These are phyloP conservation scores for Pythium monospermum DNA, from an alignment of 352 stramenopile genomes.

Conservation along the genomic window DNA sequence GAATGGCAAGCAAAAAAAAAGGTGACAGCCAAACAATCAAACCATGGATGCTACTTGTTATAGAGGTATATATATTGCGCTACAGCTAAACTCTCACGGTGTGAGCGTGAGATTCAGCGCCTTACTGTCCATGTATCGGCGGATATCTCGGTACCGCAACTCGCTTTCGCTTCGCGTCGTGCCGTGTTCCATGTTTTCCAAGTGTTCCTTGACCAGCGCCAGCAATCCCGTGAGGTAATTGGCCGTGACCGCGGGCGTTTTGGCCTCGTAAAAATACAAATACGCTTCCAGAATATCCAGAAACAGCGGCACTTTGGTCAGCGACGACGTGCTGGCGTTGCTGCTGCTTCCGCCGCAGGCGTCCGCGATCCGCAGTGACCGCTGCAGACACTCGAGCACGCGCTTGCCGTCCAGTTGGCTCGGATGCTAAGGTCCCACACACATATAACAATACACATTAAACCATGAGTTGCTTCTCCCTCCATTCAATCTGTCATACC, in stretches of 20 bases:
- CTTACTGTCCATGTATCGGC: constrained; percentile 67
- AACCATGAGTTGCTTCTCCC: too few species aligned
- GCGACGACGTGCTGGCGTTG: constrained; percentile 34
- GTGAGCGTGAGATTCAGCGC: too few species aligned
- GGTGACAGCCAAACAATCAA: too few species aligned
- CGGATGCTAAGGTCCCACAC: constrained; percentile 50
- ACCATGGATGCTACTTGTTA: too few species aligned
- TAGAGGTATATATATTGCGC: too few species aligned
- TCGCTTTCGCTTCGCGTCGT: constrained; percentile 66
- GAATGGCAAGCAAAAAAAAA: too few species aligned
- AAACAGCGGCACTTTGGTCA: constrained; percentile 92
- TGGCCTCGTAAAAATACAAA: constrained; percentile 93
- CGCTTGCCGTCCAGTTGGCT: constrained; percentile 89
- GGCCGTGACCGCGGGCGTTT: constrained; percentile 60
- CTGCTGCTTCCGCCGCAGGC: constrained; percentile 42
- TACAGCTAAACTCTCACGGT: too few species aligned
- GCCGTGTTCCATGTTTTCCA: constrained; percentile 87
- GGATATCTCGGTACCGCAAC: constrained; percentile 79
- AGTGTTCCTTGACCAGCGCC: constrained; percentile 91
- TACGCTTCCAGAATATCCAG: constrained; percentile 95
- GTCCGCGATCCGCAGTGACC: constrained; percentile 94
- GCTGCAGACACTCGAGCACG: constrained; percentile 96
- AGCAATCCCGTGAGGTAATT: constrained; percentile 75
- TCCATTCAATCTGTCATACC: too few species aligned
- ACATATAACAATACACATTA: too few species aligned